phyloP scores from a whole-genome alignment of 164 flowering plant genomes.

The Akebia trifoliata region DNA sequence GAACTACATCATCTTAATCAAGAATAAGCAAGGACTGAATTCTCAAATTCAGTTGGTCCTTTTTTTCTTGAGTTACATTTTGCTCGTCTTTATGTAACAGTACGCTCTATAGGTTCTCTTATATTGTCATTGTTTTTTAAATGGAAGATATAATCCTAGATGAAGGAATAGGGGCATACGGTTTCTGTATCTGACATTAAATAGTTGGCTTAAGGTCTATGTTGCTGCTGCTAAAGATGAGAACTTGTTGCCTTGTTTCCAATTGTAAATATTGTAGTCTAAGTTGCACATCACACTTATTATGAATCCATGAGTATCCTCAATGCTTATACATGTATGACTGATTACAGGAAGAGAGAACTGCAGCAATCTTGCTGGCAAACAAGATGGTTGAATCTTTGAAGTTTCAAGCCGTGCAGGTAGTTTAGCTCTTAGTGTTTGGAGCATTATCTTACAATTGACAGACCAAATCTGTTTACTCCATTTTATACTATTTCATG shows the following conservation, averaged over 20 bases:
- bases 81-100: neutral
- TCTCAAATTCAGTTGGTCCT: neutral
- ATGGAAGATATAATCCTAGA: too few species aligned
- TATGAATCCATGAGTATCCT: neutral
- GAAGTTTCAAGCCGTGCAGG: slow-evolving; percentile 78
- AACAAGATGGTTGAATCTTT: slow-evolving; percentile 86
- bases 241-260: neutral
- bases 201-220: too few species aligned
- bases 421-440: slow-evolving; percentile 17
- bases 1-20: neutral
- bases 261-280: neutral
- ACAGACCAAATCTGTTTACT: slow-evolving; percentile 4
- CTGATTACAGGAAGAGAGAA: slow-evolving; percentile 68
- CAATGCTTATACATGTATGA: neutral
- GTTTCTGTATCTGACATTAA: too few species aligned
- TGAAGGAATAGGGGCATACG: too few species aligned
- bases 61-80: neutral
- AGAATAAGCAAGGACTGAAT: neutral
- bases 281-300: neutral
- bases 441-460: slow-evolving; percentile 4
- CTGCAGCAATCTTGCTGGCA: slow-evolving; percentile 62
- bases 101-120: neutral
- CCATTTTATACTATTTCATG: neutral
- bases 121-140: neutral
- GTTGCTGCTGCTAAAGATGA: too few species aligned